phyloP scores from a whole-genome alignment of 2,329 filamentous ascomycete species.

The Neonectria neomacrospora region DNA sequence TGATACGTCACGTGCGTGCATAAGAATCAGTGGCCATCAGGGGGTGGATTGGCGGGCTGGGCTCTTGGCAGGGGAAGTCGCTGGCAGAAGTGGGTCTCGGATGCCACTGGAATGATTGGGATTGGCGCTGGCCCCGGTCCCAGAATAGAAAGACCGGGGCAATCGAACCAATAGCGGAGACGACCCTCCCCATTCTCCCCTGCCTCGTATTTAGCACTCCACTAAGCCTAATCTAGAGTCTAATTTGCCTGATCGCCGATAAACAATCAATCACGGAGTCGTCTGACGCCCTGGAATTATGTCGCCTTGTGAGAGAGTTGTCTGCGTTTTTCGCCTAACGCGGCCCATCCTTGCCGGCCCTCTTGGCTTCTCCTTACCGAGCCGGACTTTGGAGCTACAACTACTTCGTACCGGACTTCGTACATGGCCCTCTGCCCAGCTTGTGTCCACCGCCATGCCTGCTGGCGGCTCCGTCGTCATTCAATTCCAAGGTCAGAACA shows the following conservation, averaged over 20 bases:
- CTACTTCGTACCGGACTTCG: background rate
- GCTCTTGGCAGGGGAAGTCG: slow-evolving; percentile 39
- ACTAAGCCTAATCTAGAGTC: slow-evolving; percentile 26
- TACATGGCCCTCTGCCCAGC: background rate
- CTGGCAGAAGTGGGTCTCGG: slow-evolving; percentile 34
- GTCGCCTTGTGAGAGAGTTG: slow-evolving; percentile 7
- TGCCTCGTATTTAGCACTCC: slow-evolving; percentile 36
- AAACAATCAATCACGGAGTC: slow-evolving; percentile 25
- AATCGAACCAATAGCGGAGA: slow-evolving; percentile 31
- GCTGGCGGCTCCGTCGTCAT: slow-evolving; percentile 5
- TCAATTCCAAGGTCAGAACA: slow-evolving; percentile 1
- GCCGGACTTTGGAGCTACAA: background rate
- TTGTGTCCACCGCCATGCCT: slow-evolving; percentile 10
- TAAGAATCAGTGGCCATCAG: slow-evolving; percentile 12
- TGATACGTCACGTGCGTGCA: slow-evolving; percentile 36
- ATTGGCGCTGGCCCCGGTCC: slow-evolving; percentile 22
- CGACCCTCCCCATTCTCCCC: slow-evolving; percentile 30
- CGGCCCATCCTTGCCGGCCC: slow-evolving; percentile 5
- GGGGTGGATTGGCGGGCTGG: slow-evolving; percentile 32
- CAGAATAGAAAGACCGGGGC: slow-evolving; percentile 37
- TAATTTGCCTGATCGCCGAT: slow-evolving; percentile 38
- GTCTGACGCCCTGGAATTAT: slow-evolving; percentile 8
- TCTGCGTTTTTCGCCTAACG: background rate
- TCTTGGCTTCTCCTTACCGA: slow-evolving; percentile 3
- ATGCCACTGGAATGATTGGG: slow-evolving; percentile 32